Percentiles rank a stretch among this genome's conserved stretches.
Evolutionary conservation across 345 rosid genomes (phyloP).

Genomic region (Corymbia maculata): DNA sequence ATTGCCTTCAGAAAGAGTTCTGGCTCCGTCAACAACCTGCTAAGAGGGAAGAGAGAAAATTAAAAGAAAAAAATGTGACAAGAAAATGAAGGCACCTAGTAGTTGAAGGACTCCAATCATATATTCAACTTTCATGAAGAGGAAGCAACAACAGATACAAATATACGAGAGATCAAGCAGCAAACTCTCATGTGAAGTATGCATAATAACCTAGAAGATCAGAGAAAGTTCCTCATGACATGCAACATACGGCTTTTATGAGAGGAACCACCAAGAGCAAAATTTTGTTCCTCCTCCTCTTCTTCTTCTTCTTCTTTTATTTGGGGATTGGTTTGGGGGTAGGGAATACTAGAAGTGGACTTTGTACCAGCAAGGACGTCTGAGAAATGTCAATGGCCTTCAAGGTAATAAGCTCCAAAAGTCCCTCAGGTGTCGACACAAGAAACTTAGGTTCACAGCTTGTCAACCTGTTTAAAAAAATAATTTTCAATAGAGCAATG

Average conservation of each 20-base stretch:
- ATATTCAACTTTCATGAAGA: not conserved
- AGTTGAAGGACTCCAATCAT: not conserved
- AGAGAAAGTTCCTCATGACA: not conserved
- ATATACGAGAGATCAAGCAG: not conserved
- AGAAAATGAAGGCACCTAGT: not conserved
- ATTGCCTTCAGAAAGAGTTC: conserved; percentile 21
- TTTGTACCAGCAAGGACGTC: conserved; percentile 69
- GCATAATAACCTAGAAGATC: not conserved
- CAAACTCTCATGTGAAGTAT: not conserved
- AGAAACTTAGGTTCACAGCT: conserved; percentile 90
- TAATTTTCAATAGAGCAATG: not conserved
- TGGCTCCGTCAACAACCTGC: conserved; percentile 71
- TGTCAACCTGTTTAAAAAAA: conserved; percentile 37
- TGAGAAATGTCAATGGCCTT: conserved; percentile 66
- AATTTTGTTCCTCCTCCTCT: not conserved
- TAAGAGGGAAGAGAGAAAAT: not conserved
- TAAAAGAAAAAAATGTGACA: not conserved
- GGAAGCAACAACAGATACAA: not conserved
- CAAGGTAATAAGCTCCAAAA: conserved; percentile 61
- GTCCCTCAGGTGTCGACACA: conserved; percentile 82
- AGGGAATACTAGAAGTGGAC: not conserved
- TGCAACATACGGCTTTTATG: not conserved
- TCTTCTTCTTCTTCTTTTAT: not conserved
- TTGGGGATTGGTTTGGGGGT: not conserved
- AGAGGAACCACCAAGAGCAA: not conserved